Conservation (phyloP, 139 green algal species). For the Chlamydomonas sp. region DNA sequence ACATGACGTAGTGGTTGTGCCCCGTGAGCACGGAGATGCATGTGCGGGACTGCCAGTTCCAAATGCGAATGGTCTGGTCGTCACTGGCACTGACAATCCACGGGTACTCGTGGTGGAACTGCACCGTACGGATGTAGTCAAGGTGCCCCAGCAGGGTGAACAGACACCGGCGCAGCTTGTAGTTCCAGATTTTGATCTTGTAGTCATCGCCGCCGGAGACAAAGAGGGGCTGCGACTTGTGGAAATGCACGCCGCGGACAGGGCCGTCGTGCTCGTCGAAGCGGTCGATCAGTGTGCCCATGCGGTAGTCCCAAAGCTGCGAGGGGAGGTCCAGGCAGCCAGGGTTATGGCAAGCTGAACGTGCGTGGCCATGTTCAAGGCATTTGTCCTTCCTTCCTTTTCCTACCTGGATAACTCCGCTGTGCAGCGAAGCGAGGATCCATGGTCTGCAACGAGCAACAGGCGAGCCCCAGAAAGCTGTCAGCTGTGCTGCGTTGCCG, state of each 20-base stretch:
- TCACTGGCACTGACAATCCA: constrained; percentile 98
- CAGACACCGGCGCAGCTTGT: constrained; percentile 97
- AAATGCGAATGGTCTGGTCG: constrained; percentile 99
- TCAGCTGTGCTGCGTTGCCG: too few species aligned
- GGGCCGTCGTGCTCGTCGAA: constrained; percentile 99
- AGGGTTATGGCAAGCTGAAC: background rate
- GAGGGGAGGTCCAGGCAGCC: background rate
- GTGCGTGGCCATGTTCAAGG: background rate
- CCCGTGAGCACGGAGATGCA: constrained; percentile 98
- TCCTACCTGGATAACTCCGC: constrained; percentile 95
- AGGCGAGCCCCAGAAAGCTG: too few species aligned
- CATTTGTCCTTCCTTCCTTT: background rate
- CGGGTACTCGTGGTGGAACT: constrained; percentile 95
- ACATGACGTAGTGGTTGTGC: constrained; percentile 99
- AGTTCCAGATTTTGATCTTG: constrained; percentile 99
- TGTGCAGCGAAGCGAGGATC: constrained; percentile 98
- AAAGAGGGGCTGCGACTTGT: constrained; percentile 97
- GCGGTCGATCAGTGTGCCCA: constrained; percentile 99
- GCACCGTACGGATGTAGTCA: constrained; percentile 99
- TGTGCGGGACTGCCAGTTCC: constrained; percentile 98
- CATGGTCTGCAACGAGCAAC: constrained; percentile 82
- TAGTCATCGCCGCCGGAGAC: constrained; percentile 92
- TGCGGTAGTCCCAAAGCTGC: constrained; percentile 99
- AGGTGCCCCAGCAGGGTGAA: constrained; percentile 99
- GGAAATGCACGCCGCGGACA: constrained; percentile 97